These are phyloP conservation scores for Daldinia sp. DNA, from an alignment of 2,329 filamentous ascomycete species.

Conservation along the genomic window DNA sequence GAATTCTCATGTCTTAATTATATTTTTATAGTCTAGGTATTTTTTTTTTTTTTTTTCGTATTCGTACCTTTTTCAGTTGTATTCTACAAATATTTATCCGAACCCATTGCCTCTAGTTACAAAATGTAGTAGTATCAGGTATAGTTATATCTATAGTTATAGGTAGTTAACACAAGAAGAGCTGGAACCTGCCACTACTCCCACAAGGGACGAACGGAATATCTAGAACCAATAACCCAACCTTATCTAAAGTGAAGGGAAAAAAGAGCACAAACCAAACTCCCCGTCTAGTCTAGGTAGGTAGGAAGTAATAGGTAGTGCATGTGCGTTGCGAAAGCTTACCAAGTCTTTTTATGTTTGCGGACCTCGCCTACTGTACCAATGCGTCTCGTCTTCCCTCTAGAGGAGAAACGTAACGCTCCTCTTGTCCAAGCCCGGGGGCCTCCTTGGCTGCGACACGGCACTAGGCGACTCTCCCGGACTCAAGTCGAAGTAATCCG, in stretches of 20 bases:
- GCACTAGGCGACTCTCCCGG: constrained; percentile 14
- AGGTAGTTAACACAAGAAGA: constrained; percentile 7
- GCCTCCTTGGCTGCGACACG: constrained; percentile 9
- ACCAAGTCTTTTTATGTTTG: background rate
- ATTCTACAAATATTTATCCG: background rate
- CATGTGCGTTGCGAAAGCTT: too few species aligned
- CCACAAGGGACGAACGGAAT: background rate
- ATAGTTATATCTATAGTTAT: too few species aligned
- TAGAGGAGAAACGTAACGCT: constrained; percentile 41
- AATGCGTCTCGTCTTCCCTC: background rate
- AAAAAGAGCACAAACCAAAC: too few species aligned
- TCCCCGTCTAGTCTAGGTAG: background rate
- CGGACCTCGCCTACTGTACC: too few species aligned
- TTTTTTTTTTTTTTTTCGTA: background rate
- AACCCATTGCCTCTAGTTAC: background rate
- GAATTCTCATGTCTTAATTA: background rate
- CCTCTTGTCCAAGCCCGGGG: constrained; percentile 20
- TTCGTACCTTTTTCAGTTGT: background rate
- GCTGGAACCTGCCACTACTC: background rate
- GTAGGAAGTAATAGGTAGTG: too few species aligned
- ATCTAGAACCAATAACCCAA: background rate
- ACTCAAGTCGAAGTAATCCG: constrained; percentile 22
- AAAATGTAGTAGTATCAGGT: background rate
- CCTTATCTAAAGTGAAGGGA: too few species aligned
- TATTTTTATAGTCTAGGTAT: background rate